Evolutionary conservation across 768 basidiomycete species (phyloP).

Genomic region (Gyrodon lividus): DNA sequence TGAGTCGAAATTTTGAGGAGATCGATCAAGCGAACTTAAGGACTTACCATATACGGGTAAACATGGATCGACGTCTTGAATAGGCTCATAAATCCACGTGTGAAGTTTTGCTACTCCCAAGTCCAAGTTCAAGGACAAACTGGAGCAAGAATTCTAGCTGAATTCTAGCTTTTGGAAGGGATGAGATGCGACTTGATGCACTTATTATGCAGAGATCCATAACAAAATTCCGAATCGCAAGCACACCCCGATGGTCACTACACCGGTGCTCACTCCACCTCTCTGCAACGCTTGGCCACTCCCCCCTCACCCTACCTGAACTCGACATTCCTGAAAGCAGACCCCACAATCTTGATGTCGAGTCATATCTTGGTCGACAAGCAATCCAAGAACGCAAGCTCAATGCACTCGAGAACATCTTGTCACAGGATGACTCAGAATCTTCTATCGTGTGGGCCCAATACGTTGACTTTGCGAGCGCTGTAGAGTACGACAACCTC

Average conservation of each 20-base stretch:
- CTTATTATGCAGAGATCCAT: conserved; percentile 25
- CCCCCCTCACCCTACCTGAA: conserved; percentile 1
- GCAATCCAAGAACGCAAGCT: conserved; percentile 26
- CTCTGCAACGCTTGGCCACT: conserved; percentile 6
- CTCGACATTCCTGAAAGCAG: conserved; percentile 1
- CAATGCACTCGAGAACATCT: conserved; percentile 23
- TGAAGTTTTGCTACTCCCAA: conserved; percentile 9
- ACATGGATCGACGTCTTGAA: background rate
- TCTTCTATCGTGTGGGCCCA: conserved; percentile 60
- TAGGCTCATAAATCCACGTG: background rate
- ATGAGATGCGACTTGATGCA: conserved; percentile 12
- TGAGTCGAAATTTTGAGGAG: background rate
- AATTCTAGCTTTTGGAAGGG: background rate
- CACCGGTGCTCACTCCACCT: conserved; percentile 8
- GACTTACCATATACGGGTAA: background rate
- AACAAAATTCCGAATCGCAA: conserved; percentile 14
- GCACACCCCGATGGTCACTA: conserved; percentile 8
- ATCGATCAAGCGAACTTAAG: too few species aligned
- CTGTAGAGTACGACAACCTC: conserved; percentile 46
- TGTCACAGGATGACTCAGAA: conserved; percentile 34
- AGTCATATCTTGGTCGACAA: conserved; percentile 8
- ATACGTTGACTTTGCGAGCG: conserved; percentile 57
- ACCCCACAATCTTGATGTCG: background rate
- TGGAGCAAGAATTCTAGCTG: background rate
- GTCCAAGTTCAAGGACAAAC: background rate